Evolutionary conservation across 495 filamentous ascomycete genomes (phyloP).

Genomic region (Xylaria cubensis): DNA sequence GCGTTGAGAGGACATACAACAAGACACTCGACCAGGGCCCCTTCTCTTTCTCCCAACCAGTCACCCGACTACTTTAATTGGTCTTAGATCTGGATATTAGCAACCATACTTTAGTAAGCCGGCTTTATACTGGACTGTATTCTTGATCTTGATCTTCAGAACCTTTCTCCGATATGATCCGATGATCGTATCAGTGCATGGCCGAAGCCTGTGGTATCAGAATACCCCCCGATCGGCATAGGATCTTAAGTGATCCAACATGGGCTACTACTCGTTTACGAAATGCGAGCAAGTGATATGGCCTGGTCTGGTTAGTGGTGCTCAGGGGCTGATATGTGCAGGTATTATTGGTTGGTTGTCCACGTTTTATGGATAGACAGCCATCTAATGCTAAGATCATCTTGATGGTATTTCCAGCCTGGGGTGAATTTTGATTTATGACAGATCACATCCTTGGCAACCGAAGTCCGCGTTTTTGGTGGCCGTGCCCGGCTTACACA

Average conservation of each 20-base stretch:
- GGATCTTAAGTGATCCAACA: background rate
- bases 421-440: background rate
- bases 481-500: background rate
- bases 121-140: background rate
- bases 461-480: background rate
- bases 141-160: background rate
- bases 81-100: background rate
- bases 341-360: background rate
- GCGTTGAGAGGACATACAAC: background rate
- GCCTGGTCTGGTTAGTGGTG: background rate
- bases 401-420: background rate
- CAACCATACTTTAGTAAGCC: background rate
- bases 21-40: background rate
- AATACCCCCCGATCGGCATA: background rate
- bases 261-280: background rate
- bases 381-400: background rate
- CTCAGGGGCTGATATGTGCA: background rate
- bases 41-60: background rate
- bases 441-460: conserved; percentile 1
- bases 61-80: background rate
- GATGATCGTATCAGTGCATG: background rate
- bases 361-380: background rate
- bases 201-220: background rate
- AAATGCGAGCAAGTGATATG: background rate
- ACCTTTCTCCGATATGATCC: background rate